Evolutionary conservation across 2,329 filamentous ascomycete genomes (phyloP), one percentile per base, ranked within the genome.

Genomic region (Calonectria hongkongensis): DNA sequence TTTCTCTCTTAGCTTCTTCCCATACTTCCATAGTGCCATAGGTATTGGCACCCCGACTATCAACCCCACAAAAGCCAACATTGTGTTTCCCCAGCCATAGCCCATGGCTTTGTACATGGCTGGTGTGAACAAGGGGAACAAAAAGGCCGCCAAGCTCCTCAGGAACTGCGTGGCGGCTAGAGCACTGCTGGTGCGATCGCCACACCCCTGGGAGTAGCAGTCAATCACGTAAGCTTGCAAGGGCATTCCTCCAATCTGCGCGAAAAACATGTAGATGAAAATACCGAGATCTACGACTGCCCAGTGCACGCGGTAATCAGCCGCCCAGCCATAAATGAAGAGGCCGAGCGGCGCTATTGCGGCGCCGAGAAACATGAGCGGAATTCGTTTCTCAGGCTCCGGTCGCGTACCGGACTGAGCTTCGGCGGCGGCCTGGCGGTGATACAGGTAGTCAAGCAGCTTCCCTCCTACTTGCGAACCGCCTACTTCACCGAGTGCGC

Each of bases 401-500:
- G 73, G 71, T 1, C 70, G 66, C 2, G 70, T 71, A 6, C 66
- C 66, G 12, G 33, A 45, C 33, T 71, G 50, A 75, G 16, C 25
- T 41, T 21, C 21, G 8, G 21, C 33, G 8, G 36, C 54, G 16
- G 33, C 36, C 27, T 60, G 54, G 36, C 54, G 54, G 12, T 33
- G 54, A 16, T 60, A 88, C 5, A 85, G 73, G 12, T 71, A 75
- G 70, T 89, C 88, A 79, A 88, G 86, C 0, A 87, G 33, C 0
- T 81, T 80, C 0, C 85, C 87, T 10, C 85, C 84, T 1, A 89
- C 75, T 71, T 90, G 87, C 0, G 87, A 85, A 9, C 88, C 91
- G 0, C 89, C 80, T 68, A 92, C 86, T 82, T 93, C 93, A 1
- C 93, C 93, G 0, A 93, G 48, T 0, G 89, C 91, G 25, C 91